These are phyloP conservation scores for Metschnikowia reukaufii DNA, from an alignment of 805 yeast genomes.

Conservation along the genomic window DNA sequence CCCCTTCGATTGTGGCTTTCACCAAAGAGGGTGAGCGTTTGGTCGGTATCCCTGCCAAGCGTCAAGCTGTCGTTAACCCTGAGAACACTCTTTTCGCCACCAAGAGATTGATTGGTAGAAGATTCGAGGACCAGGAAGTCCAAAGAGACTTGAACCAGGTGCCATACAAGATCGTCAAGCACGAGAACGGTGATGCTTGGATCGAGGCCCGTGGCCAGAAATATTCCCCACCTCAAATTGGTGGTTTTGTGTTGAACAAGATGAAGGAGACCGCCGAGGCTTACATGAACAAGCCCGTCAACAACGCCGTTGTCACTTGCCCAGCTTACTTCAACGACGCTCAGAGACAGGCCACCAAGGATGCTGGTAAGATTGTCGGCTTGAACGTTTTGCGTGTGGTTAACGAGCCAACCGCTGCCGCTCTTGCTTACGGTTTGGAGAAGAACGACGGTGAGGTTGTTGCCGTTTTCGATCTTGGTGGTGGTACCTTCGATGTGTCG, in stretches of 20 bases:
- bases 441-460: constrained; percentile 79
- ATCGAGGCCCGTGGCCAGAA: constrained; percentile 82
- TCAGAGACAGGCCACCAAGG: constrained; percentile 92
- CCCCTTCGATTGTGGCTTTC: constrained; percentile 95
- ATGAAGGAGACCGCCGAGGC: constrained; percentile 98
- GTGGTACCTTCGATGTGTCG: constrained; percentile 98
- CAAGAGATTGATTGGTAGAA: constrained; percentile 91
- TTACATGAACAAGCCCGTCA: constrained; percentile 80
- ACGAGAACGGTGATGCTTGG: constrained; percentile 95
- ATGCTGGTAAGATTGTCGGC: constrained; percentile 97
- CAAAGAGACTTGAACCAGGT: constrained; percentile 85
- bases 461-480: constrained; percentile 97
- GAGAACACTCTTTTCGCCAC: constrained; percentile 93
- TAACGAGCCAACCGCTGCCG: constrained; percentile 92
- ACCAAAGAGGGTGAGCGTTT: constrained; percentile 79
- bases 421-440: constrained; percentile 92
- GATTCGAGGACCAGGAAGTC: constrained; percentile 85
- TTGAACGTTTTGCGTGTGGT: constrained; percentile 86
- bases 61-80: constrained; percentile 94
- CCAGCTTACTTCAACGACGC: constrained; percentile 91
- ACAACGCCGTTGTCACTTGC: constrained; percentile 88
- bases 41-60: constrained; percentile 93
- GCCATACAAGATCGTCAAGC: constrained; percentile 88
- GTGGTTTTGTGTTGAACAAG: constrained; percentile 89
- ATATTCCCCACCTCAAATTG: constrained; percentile 94